Base-by-base conservation (phyloP, 805 yeast species). In the Metschnikowia kunwiensis region DNA sequence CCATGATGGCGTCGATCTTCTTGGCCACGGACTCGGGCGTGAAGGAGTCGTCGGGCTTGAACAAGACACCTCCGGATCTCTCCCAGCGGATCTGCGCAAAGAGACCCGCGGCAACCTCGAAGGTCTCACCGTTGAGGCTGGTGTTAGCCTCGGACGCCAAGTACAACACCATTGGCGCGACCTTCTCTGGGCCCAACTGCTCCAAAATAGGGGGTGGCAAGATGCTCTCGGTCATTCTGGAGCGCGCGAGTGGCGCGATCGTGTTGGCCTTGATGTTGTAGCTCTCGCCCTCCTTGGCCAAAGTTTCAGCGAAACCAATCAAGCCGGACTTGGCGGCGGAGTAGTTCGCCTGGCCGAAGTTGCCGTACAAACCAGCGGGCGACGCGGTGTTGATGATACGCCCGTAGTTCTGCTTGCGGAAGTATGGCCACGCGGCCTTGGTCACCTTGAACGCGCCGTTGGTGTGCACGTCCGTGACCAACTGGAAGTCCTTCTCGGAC, bases 311-410 rank as follows among this genome's bases (percentile, higher is more conserved):
- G 51, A 91, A 78, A 8, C 97, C 97, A 38, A 91, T 85, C 35
- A 88, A 68, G 12, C 86, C 97, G 44, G 85, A 68, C 63, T 91
- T 91, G 15, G 96, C 97, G 19, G 96, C 89, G 1, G 96, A 80
- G 65, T 91, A 91, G 67, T 91, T 91, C 26, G 95, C 78, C 67
- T 91, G 98, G 32, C 98, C 98, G 65, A 89, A 91, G 66, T 88
- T 88, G 44, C 98, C 98, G 60, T 83, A 91, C 47, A 91, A 72
- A 15, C 98, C 98, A 23, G 97, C 97, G 4, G 97, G 96, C 4
- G 96, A 88, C 18, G 95, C 80, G n/a, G 97, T 89, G 74, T 87
- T 89, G 53, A 91, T 65, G 51, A 91, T 75, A 52, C 97, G 75
- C 47, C 98, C 98, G 56, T 72, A 91, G 43, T 78, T 77, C 63